Evolutionary conservation across 768 basidiomycete genomes (phyloP).

Genomic region (Phanerochaete sordida): DNA sequence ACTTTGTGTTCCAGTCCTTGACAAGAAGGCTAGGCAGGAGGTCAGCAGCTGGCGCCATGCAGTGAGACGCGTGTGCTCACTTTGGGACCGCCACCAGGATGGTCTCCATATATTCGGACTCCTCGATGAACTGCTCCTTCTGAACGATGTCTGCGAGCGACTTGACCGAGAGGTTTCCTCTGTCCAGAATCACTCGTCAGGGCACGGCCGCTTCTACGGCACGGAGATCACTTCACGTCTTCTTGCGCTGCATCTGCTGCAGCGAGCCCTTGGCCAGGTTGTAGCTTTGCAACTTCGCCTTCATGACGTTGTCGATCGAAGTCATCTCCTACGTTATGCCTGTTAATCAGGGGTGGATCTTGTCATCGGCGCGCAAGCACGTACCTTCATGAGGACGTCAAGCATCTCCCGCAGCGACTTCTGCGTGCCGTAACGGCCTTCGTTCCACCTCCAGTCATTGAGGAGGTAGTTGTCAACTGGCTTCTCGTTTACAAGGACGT

Average conservation of each 20-base stretch:
- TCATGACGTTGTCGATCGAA: conserved; percentile 93
- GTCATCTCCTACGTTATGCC: conserved; percentile 70
- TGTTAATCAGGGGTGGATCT: not conserved
- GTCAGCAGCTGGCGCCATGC: not conserved
- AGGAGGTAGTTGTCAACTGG: conserved; percentile 77
- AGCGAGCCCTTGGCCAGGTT: conserved; percentile 92
- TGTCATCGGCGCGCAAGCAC: conserved; percentile 8
- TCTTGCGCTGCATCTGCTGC: conserved; percentile 90
- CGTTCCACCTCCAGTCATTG: conserved; percentile 90
- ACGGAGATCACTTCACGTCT: conserved; percentile 53
- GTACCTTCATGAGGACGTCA: conserved; percentile 81
- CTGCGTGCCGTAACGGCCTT: conserved; percentile 83
- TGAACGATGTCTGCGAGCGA: conserved; percentile 83
- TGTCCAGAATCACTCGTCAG: conserved; percentile 28
- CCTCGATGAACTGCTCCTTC: conserved; percentile 75
- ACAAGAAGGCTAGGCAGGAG: conserved; percentile 54
- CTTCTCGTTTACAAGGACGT: conserved; percentile 76
- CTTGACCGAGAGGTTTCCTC: conserved; percentile 92
- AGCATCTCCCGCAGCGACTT: conserved; percentile 80
- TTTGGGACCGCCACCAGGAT: conserved; percentile 91
- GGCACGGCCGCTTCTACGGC: conserved; percentile 1
- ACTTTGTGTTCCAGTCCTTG: conserved; percentile 88
- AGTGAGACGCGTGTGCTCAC: conserved; percentile 40
- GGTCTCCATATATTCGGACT: conserved; percentile 94
- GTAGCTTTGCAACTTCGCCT: conserved; percentile 87